Evolutionary conservation across 2,329 filamentous ascomycete species (phyloP), one percentile per base, ranked within the genome.

Genomic region (Calonectria hongkongensis): DNA sequence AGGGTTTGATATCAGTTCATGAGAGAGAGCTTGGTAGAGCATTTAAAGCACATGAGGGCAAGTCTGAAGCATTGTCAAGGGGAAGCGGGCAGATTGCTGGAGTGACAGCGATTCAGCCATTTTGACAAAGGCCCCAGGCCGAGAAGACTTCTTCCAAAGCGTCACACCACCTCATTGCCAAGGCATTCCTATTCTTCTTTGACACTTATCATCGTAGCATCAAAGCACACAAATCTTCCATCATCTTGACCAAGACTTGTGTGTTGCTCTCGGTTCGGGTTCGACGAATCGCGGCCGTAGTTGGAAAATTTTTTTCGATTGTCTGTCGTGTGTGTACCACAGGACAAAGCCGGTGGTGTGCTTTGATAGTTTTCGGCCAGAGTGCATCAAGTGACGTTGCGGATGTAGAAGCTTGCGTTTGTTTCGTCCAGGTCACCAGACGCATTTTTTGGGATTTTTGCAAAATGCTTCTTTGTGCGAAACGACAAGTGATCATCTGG

Each of bases 91-190:
- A 41, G 25, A 16, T 30, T 30, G 16, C 39, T 30, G 60, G 56
- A 64, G 56, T 30, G 63, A 47, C 36, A 67, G 66, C 45, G 69
- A 67, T 67, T 71, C 56, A 66, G 64, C 48, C 39, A 51, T 16
- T 43, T 48, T 25, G 62, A 70, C 67, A 70, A 71, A 70, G 60
- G 47, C 45, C 15, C 28, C 27, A 36, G 30, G 56, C 54, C 56
- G 47, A 68, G 25, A 43, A 68, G 56, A n/a, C 54, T 27, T 15
- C 39, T 28, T 27, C 54, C 48, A 18, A 25, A 25, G 25, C 39
- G 51, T 51, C 62, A 39, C 33, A 18, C 51, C 25, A 3, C 51
- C 21, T 27, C n/a, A 48, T 28, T 47, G 9, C 60, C 27, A 28
- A 15, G 39, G 47, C 30, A 39, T 64, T 33, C 28, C 16, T 18